phyloP scores from a whole-genome alignment of 169 alveolate genomes.

The Besnoitia besnoiti region DNA sequence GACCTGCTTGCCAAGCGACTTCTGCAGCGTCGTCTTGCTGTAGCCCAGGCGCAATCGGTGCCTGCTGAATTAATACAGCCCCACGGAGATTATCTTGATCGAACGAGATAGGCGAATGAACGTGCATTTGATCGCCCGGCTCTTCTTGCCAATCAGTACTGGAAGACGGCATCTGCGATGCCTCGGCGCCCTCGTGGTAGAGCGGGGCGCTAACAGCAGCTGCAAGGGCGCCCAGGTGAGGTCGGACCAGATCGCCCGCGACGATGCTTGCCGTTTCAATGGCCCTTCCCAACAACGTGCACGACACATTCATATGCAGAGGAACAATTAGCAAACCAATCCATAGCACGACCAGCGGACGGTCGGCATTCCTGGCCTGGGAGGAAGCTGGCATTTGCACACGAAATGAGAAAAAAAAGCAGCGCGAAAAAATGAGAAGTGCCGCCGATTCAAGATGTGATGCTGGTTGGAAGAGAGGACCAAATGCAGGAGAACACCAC shows the following conservation, averaged over 20 bases:
- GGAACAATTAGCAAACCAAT: neutral
- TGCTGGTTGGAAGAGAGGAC: no score
- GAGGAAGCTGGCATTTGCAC: neutral
- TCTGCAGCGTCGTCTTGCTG: neutral
- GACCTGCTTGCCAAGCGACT: no score
- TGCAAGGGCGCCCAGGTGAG: slow-evolving; percentile 23
- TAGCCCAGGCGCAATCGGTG: neutral
- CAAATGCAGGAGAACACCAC: no score
- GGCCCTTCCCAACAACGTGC: neutral
- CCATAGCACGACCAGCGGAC: neutral
- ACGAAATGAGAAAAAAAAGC: neutral
- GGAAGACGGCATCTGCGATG: no score
- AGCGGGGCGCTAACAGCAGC: neutral
- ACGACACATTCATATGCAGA: neutral
- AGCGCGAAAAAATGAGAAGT: neutral
- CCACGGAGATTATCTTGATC: no score
- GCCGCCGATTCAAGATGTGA: no score
- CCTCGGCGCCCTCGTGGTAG: no score
- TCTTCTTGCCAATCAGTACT: no score
- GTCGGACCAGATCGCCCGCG: neutral
- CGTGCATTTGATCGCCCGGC: no score
- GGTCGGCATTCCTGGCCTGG: neutral
- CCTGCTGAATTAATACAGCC: no score
- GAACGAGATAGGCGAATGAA: no score
- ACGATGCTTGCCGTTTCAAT: neutral